Conservation (phyloP, 495 filamentous ascomycete species). For the Penicillium canariense region DNA sequence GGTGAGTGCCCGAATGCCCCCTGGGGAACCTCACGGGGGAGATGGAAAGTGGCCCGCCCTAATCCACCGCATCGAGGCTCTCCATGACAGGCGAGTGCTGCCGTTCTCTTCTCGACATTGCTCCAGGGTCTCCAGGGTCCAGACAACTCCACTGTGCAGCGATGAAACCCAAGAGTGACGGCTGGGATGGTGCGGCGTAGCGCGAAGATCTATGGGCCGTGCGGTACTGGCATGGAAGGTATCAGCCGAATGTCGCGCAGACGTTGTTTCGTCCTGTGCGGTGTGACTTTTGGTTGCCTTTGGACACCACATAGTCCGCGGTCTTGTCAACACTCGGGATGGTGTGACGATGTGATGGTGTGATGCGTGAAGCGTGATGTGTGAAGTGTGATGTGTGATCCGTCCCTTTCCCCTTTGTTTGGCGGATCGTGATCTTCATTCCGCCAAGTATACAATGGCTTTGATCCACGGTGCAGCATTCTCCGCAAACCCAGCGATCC, state of each 20-base stretch:
- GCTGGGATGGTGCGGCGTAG: constrained; percentile 14
- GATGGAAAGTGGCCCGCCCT: background rate
- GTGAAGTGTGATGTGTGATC: background rate
- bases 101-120: background rate
- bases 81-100: background rate
- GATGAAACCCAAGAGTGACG: background rate
- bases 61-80: background rate
- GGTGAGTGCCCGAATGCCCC: background rate
- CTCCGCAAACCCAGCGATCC: constrained; percentile 1
- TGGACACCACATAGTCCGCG: no score
- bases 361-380: no score
- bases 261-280: background rate
- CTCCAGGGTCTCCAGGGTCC: background rate
- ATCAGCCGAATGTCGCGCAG: constrained; percentile 6
- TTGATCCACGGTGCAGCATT: background rate
- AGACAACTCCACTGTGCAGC: background rate
- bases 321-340: no score
- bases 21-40: background rate
- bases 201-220: constrained; percentile 9
- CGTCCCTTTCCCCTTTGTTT: background rate
- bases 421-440: constrained; percentile 6
- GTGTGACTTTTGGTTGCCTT: no score
- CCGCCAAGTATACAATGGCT: background rate
- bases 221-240: constrained; percentile 9
- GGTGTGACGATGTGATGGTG: no score